A percentile compares a stretch with the other conserved stretches of the same genome.
Conservation (phyloP, 2,329 filamentous ascomycete genomes). For the Pseudopyricularia cyperi region DNA sequence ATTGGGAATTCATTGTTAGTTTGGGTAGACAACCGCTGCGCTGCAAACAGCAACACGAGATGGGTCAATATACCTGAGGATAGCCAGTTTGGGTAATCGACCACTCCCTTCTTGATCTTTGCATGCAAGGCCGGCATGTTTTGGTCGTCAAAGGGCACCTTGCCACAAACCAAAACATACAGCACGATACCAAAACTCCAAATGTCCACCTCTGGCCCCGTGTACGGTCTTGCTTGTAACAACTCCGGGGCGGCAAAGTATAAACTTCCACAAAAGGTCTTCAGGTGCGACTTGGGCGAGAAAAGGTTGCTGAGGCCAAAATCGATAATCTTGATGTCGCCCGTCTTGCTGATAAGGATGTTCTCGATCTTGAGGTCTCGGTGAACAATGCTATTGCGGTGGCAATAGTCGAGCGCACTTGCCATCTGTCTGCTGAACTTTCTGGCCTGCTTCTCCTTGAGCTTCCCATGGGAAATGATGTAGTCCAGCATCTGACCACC, state of each 20-base stretch:
- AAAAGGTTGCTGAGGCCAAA: slow-evolving; percentile 97
- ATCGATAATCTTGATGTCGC: slow-evolving; percentile 98
- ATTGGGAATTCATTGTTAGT: background rate
- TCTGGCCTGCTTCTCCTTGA: slow-evolving; percentile 96
- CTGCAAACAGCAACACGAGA: background rate
- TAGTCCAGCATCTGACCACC: slow-evolving; percentile 99
- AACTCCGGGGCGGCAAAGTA: slow-evolving; percentile 97
- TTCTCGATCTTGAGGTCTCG: slow-evolving; percentile 98
- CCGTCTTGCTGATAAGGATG: slow-evolving; percentile 96
- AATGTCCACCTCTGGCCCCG: slow-evolving; percentile 89
- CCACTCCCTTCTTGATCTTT: slow-evolving; percentile 94
- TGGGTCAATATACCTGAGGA: slow-evolving; percentile 51
- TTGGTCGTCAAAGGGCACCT: slow-evolving; percentile 97
- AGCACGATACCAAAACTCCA: slow-evolving; percentile 99
- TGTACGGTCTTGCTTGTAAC: slow-evolving; percentile 86
- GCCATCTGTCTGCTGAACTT: slow-evolving; percentile 97
- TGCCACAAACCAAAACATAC: slow-evolving; percentile 92
- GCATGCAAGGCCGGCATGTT: slow-evolving; percentile 97
- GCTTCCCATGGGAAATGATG: slow-evolving; percentile 92
- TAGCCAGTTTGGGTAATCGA: slow-evolving; percentile 91
- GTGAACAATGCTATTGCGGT: slow-evolving; percentile 96
- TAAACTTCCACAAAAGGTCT: slow-evolving; percentile 94
- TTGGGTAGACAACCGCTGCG: background rate
- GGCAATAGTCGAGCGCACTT: slow-evolving; percentile 92
- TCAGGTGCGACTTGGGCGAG: slow-evolving; percentile 69